phyloP scores from a whole-genome alignment of 148 eudicot species.

The Camellia granthamiana region DNA sequence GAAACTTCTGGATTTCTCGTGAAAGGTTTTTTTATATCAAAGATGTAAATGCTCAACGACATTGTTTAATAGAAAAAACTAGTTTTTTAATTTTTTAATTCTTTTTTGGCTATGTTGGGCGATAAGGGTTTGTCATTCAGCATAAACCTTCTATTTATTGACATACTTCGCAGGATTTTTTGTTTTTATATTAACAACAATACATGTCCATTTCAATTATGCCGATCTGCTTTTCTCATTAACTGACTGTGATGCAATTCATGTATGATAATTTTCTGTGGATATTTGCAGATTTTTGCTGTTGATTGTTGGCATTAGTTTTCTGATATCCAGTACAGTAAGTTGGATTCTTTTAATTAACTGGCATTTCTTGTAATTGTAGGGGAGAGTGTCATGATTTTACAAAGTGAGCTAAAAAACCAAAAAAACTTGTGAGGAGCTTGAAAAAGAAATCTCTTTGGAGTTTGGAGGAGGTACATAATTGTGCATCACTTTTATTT shows the following conservation, averaged over 20 bases:
- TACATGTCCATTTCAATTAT: neutral
- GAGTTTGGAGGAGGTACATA: conserved; percentile 79
- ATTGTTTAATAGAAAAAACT: neutral
- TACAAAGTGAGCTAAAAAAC: conserved; percentile 80
- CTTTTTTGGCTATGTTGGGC: neutral
- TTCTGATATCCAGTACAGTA: neutral
- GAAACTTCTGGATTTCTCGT: no score
- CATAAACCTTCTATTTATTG: neutral
- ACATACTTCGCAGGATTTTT: neutral
- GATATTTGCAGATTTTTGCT: conserved; percentile 1
- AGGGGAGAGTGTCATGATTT: conserved; percentile 76
- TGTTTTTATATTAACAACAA: neutral
- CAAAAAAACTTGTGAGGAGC: conserved; percentile 74
- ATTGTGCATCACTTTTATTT: neutral
- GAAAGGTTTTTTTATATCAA: neutral
- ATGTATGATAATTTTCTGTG: neutral
- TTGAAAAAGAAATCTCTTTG: conserved; percentile 93
- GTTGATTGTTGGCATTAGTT: neutral
- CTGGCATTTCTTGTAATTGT: conserved; percentile 14
- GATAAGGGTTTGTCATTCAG: neutral
- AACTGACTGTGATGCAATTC: neutral
- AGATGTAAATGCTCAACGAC: neutral
- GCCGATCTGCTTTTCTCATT: neutral
- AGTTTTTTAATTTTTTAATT: neutral
- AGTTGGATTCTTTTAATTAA: conserved; percentile 2